Conservation (phyloP, 148 eudicot genomes). For the Silene uniflora region DNA sequence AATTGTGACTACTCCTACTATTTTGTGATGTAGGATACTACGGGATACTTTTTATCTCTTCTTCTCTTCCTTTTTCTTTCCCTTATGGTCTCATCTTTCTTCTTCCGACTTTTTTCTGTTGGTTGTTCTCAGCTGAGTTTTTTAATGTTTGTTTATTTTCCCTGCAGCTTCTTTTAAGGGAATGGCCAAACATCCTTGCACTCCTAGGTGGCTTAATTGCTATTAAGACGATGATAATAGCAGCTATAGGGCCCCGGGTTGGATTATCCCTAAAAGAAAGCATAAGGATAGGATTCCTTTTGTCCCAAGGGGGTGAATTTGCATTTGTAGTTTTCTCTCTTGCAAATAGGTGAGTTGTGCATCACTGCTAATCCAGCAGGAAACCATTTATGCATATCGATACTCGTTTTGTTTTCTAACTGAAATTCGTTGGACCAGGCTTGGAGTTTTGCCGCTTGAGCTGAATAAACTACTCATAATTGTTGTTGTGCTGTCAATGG, state of each 20-base stretch:
- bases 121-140: background rate
- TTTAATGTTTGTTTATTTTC: slow-evolving; percentile 9
- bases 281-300: slow-evolving; percentile 84
- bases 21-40: slow-evolving; percentile 7
- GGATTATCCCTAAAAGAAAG: slow-evolving; percentile 85
- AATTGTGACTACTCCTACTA: slow-evolving; percentile 10
- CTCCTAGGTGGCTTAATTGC: slow-evolving; percentile 85
- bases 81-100: too few species aligned
- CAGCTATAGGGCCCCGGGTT: slow-evolving; percentile 97
- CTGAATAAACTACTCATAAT: slow-evolving; percentile 96
- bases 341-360: slow-evolving; percentile 63
- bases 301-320: slow-evolving; percentile 98
- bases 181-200: slow-evolving; percentile 93
- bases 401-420: slow-evolving; percentile 12
- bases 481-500: slow-evolving; percentile 96
- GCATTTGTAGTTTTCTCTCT: slow-evolving; percentile 94
- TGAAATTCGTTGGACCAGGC: slow-evolving; percentile 46
- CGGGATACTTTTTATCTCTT: background rate
- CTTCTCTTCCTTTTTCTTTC: background rate
- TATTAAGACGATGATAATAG: slow-evolving; percentile 82
- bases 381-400: slow-evolving; percentile 3
- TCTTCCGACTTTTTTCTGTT: background rate
- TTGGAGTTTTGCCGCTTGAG: slow-evolving; percentile 94
- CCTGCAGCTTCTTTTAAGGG: slow-evolving; percentile 74
- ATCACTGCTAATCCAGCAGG: background rate